These are phyloP conservation scores for Raffaelea deltoideospora DNA, from an alignment of 2,329 filamentous ascomycete genomes.

Conservation along the genomic window DNA sequence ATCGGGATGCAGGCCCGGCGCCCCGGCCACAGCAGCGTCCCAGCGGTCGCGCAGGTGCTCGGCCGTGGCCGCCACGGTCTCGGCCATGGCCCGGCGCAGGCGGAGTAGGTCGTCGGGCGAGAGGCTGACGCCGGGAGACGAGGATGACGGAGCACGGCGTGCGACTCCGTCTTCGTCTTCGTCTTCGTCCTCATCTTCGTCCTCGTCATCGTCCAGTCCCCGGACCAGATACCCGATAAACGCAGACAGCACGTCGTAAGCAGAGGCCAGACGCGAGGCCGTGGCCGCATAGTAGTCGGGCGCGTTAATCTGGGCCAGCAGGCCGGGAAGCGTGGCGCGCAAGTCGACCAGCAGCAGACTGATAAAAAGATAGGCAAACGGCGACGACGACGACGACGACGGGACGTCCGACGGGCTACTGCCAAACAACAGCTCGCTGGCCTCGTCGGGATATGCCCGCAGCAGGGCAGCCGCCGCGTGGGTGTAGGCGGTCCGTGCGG, in stretches of 20 bases:
- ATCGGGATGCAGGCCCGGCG: conserved; percentile 43
- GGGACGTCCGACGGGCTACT: conserved; percentile 13
- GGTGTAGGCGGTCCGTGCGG: conserved; percentile 42
- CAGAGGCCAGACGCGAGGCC: conserved; percentile 40
- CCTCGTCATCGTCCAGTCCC: conserved; percentile 32
- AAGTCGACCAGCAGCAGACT: conserved; percentile 53
- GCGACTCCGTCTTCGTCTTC: no score
- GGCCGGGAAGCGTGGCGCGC: conserved; percentile 43
- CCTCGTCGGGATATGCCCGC: conserved; percentile 32
- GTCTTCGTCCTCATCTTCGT: conserved; percentile 2
- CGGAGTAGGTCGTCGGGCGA: conserved; percentile 44
- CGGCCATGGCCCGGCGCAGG: conserved; percentile 42
- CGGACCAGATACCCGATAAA: conserved; percentile 44
- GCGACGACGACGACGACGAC: conserved; percentile 11
- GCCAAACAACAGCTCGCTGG: conserved; percentile 36
- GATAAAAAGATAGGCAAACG: conserved; percentile 46
- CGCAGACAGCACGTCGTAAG: conserved; percentile 45
- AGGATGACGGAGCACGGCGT: no score
- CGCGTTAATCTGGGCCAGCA: conserved; percentile 42
- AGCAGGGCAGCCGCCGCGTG: conserved; percentile 43
- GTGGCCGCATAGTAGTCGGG: conserved; percentile 32
- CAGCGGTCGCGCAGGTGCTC: conserved; percentile 57
- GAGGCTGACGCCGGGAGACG: conserved; percentile 16
- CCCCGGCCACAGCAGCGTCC: conserved; percentile 49
- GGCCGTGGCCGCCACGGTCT: conserved; percentile 46